Percentiles rank a stretch among this genome's conserved stretches.
Conservation (phyloP, 2,329 filamentous ascomycete genomes). For the Myrmaecium sp. region DNA sequence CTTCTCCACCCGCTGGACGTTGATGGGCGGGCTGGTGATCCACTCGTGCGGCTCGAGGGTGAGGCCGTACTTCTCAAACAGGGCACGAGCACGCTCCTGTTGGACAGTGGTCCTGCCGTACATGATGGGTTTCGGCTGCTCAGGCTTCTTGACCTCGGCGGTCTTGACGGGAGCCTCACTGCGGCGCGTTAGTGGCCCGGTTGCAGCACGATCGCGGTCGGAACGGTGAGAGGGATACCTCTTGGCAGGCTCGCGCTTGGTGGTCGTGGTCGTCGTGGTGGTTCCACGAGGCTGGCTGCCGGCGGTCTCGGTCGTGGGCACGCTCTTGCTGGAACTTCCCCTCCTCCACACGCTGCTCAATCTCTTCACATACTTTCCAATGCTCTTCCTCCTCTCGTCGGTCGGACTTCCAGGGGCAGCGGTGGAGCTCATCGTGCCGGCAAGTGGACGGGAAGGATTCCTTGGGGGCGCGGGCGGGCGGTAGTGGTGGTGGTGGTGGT, state of each 20-base stretch:
- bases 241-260: slow-evolving; percentile 2
- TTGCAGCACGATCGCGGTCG: slow-evolving; percentile 6
- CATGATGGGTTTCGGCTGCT: neutral
- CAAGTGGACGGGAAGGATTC: too few species aligned
- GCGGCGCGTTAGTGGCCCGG: slow-evolving; percentile 3
- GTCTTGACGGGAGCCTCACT: slow-evolving; percentile 1
- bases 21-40: slow-evolving; percentile 13
- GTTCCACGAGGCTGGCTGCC: slow-evolving; percentile 5
- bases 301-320: slow-evolving; percentile 2
- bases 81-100: slow-evolving; percentile 20
- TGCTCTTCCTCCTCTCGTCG: slow-evolving; percentile 14
- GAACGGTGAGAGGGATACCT: slow-evolving; percentile 1
- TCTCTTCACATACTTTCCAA: slow-evolving; percentile 23
- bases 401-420: neutral
- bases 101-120: slow-evolving; percentile 14
- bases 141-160: slow-evolving; percentile 1
- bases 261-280: slow-evolving; percentile 1
- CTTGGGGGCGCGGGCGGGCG: too few species aligned
- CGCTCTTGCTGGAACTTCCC: slow-evolving; percentile 10
- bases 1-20: slow-evolving; percentile 47
- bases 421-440: slow-evolving; percentile 4
- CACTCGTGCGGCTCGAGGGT: slow-evolving; percentile 22
- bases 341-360: slow-evolving; percentile 22
- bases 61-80: slow-evolving; percentile 27
- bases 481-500: too few species aligned